Evolutionary conservation across 192 early-diverging fungal species (phyloP), one percentile per base, ranked within the genome.

Genomic region (Dimargaris cristalligena): DNA sequence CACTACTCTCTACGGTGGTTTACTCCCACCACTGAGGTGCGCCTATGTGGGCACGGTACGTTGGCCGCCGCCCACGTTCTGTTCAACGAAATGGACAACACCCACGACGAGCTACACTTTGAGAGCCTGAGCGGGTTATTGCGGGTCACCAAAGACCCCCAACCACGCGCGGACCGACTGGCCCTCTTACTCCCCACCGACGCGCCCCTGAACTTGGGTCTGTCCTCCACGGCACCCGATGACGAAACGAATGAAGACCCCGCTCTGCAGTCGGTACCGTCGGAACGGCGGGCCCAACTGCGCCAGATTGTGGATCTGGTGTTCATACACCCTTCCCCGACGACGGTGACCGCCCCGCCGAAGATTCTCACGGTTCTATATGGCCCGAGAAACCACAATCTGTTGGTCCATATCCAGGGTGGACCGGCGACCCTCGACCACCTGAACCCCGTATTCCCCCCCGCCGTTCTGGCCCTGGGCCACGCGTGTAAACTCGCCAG

Each of bases 1-100:
- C 34, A 44, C n/a, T 71, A 64, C 44, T 32, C 22, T 9, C 60
- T 73, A 35, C 67, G 67, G 31, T 71, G 70, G 70, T 67, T 67
- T 50, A 71, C 64, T 25, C 66, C 70, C 8, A 31, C 13, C 2
- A 33, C 6, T 11, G 55, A 65, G 34, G 66, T 64, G 4, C 28
- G 29, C 22, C 61, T 71, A 35, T 71, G 70, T 35, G 70, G 66
- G 18, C 71, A 73, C 33, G 73, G 70, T 16, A 75, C 73, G 13
- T 64, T 75, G 22, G 73, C 73, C 0, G 57, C 70, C 0, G 67
- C 73, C 4, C 63, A 65, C 33, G 56, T 65, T 14, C 63, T 71
- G 20, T 63, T 69, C 31, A 33, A 57, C 38, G 65, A 71, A 49
- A 34, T 67, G 10, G 30, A 28, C 31, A 67, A 64, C 28, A 1